A percentile compares a stretch with the other conserved stretches of the same genome.
These are phyloP conservation scores for Aspergillus avenaceus DNA, from an alignment of 495 filamentous ascomycete genomes.

Conservation along the genomic window DNA sequence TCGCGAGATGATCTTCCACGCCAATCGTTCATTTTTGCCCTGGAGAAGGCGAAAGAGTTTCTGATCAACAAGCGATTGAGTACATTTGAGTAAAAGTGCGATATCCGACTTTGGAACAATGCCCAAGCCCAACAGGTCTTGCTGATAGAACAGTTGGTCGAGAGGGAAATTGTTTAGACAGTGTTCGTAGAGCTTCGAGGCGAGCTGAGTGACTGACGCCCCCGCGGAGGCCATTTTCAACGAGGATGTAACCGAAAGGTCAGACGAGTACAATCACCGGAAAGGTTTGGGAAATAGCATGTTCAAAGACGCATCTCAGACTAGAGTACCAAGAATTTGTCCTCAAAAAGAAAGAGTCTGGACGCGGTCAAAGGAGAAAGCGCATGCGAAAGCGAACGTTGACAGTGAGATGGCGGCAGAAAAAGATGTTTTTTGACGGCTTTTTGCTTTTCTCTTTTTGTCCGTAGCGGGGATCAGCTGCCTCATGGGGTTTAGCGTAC, in stretches of 20 bases:
- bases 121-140: conserved; percentile 58
- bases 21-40: conserved; percentile 48
- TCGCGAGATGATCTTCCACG: conserved; percentile 62
- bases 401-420: conserved; percentile 17
- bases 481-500: conserved; percentile 25
- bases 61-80: conserved; percentile 61
- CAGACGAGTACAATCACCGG: conserved; percentile 14
- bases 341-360: not conserved
- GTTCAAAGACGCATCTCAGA: conserved; percentile 17
- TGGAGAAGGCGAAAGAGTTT: conserved; percentile 61
- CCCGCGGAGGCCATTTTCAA: conserved; percentile 32
- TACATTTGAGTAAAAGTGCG: conserved; percentile 52
- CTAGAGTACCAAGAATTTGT: not conserved
- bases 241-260: conserved; percentile 12
- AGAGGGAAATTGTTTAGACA: conserved; percentile 36
- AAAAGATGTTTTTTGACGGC: conserved; percentile 32
- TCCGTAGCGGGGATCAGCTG: conserved; percentile 12
- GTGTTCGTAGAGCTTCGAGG: conserved; percentile 42
- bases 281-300: conserved; percentile 27
- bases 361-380: not conserved
- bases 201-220: conserved; percentile 33
- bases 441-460: conserved; percentile 25
- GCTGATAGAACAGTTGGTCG: conserved; percentile 59
- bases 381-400: not conserved
- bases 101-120: conserved; percentile 59